These are phyloP conservation scores for Metschnikowia anglica DNA, from an alignment of 805 yeast genomes.

Conservation along the genomic window DNA sequence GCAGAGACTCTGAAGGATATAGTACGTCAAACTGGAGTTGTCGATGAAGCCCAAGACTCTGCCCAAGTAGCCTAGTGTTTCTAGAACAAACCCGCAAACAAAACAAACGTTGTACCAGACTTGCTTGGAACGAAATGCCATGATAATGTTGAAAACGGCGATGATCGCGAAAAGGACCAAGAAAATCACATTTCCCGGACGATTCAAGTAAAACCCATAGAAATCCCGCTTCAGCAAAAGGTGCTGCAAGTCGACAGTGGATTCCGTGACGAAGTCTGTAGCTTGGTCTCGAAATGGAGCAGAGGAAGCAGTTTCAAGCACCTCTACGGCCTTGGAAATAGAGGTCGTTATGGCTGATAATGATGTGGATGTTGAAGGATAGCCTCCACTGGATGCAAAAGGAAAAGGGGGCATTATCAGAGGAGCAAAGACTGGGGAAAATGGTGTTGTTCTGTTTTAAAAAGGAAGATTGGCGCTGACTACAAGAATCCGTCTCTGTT, in stretches of 20 bases:
- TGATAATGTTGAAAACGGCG: slow-evolving; percentile 26
- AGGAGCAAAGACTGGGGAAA: too few species aligned
- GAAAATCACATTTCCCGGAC: slow-evolving; percentile 35
- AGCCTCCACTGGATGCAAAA: too few species aligned
- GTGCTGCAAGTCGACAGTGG: not conserved
- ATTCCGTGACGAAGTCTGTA: not conserved
- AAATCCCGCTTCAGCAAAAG: slow-evolving; percentile 25
- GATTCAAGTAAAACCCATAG: slow-evolving; percentile 26
- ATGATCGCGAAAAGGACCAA: slow-evolving; percentile 28
- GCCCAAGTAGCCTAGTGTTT: slow-evolving; percentile 40
- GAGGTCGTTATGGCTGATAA: too few species aligned
- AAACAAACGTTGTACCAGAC: slow-evolving; percentile 42
- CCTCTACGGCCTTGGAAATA: too few species aligned
- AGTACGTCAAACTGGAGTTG: slow-evolving; percentile 22
- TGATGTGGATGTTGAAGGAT: too few species aligned
- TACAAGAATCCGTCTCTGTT: too few species aligned
- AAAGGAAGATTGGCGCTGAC: too few species aligned
- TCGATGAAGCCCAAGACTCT: slow-evolving; percentile 33
- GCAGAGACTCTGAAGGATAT: slow-evolving; percentile 33
- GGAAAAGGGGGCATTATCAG: too few species aligned
- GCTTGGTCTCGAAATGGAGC: too few species aligned
- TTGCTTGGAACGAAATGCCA: slow-evolving; percentile 35
- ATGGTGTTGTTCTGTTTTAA: too few species aligned
- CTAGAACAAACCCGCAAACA: slow-evolving; percentile 36
- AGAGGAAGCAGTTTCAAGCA: too few species aligned